Percentiles rank a stretch among this genome's conserved stretches.
phyloP scores from a whole-genome alignment of 2,329 filamentous ascomycete species.

The Cladosporium sp. region DNA sequence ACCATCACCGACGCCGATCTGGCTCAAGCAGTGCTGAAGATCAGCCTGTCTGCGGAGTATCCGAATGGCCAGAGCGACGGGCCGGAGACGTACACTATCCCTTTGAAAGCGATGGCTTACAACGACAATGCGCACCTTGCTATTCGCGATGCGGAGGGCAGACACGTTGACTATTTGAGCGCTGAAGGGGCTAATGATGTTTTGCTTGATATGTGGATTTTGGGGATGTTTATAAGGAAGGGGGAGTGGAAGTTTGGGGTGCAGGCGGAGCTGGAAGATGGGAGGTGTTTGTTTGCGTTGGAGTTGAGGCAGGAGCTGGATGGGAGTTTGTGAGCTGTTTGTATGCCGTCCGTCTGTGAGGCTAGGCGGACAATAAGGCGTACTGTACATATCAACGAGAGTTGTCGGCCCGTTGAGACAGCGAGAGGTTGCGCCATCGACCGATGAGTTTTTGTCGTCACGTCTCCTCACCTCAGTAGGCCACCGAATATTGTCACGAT shows the following conservation, averaged over 20 bases:
- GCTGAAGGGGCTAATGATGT: not conserved
- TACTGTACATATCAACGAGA: not conserved
- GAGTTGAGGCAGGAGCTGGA: not conserved
- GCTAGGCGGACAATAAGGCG: not conserved
- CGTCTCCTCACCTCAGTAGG: not conserved
- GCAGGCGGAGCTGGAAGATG: not conserved
- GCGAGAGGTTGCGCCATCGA: not conserved
- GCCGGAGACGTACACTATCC: not conserved
- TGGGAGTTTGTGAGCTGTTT: not conserved
- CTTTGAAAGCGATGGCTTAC: not conserved
- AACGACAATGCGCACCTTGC: not conserved
- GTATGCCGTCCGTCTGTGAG: not conserved
- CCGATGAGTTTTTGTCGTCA: not conserved
- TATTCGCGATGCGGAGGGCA: not conserved
- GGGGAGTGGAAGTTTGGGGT: not conserved
- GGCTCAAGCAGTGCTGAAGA: not conserved
- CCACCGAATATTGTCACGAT: not conserved
- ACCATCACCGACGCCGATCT: not conserved
- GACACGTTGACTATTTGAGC: not conserved
- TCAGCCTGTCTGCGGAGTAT: not conserved
- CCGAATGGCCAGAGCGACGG: not conserved
- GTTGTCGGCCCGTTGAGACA: not conserved
- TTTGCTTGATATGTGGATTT: not conserved
- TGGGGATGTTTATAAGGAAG: not conserved
- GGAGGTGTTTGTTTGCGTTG: not conserved